These are phyloP conservation scores for thale cress (Arabidopsis thaliana) DNA, from an alignment of 345 rosid genomes.

Conservation along the genomic window TAIR10.1 NC_003074.8:1779001-1779500, in stretches of 20 bases:
- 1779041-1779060: conserved; percentile 96
- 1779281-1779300: conserved; percentile 67
- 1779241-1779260: neutral
- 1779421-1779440: neutral
- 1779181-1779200: neutral
- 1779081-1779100: conserved; percentile 86
- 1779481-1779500: conserved; percentile 83
- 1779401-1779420: conserved; percentile 13
- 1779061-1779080: conserved; percentile 99
- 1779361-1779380: conserved; percentile 77
- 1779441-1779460: neutral
- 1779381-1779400: neutral
- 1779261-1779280: conserved; percentile 3
- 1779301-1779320: conserved; percentile 94
- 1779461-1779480: neutral
- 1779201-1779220: conserved; percentile 9
- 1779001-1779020: conserved; percentile 81
- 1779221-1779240: conserved; percentile 16
- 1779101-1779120: conserved; percentile 99
- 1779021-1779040: conserved; percentile 81
- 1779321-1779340: conserved; percentile 74
- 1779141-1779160: conserved; percentile 13
- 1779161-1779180: conserved; percentile 23
- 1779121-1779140: conserved; percentile 23
- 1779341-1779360: conserved; percentile 89